These are phyloP conservation scores for Coix lacrymajobi DNA, from an alignment of 176 grass and related monocot species.

Conservation along the genomic window DNA sequence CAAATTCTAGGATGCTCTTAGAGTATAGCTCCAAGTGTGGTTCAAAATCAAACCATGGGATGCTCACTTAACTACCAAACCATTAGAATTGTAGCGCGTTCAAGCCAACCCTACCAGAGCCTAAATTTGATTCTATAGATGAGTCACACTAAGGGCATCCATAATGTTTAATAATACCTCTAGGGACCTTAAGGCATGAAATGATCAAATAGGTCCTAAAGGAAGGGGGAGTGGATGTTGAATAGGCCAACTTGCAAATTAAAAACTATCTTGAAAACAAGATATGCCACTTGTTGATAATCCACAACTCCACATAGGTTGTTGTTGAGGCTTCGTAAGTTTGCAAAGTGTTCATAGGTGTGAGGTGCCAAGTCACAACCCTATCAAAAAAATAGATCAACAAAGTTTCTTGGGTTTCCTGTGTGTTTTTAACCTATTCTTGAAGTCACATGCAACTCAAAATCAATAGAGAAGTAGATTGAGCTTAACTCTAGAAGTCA, in stretches of 20 bases:
- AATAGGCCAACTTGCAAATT: background rate
- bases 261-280: background rate
- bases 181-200: background rate
- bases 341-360: background rate
- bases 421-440: background rate
- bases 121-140: background rate
- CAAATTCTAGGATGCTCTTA: background rate
- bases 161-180: background rate
- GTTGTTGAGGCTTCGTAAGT: background rate
- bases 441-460: background rate
- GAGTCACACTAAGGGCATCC: background rate
- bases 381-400: background rate
- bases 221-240: background rate
- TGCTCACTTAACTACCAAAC: background rate
- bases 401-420: background rate
- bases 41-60: background rate
- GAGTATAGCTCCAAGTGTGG: background rate
- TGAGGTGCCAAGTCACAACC: background rate
- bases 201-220: background rate
- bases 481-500: background rate
- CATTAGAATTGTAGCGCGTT: background rate
- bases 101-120: no score
- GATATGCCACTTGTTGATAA: background rate
- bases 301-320: background rate
- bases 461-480: background rate